Conservation (phyloP, 257 asterid genomes). For the Nicotiana benthamiana region DNA sequence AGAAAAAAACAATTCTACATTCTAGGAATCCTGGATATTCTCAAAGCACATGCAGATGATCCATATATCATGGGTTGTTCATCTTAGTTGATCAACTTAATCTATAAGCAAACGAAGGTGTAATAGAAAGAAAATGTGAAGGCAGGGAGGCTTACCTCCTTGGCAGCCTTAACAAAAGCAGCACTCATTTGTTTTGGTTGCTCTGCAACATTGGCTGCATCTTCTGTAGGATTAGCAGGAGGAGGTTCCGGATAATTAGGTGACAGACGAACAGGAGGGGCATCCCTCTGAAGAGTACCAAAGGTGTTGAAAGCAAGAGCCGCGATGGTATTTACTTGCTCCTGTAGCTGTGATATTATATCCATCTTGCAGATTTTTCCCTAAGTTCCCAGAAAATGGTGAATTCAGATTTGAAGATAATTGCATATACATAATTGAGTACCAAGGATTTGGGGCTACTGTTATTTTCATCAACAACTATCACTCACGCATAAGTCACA, state of each 20-base stretch:
- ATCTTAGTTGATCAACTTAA: not conserved
- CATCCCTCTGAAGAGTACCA: conserved; percentile 62
- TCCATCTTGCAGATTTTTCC: conserved; percentile 41
- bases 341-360: conserved; percentile 81
- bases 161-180: conserved; percentile 84
- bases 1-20: not conserved
- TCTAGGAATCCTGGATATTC: not conserved
- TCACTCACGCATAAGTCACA: not conserved
- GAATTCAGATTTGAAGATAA: not conserved
- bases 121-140: not conserved
- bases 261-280: conserved; percentile 82
- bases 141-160: conserved; percentile 39
- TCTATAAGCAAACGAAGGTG: not conserved
- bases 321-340: conserved; percentile 63
- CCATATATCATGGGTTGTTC: not conserved
- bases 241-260: conserved; percentile 89
- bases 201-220: conserved; percentile 49
- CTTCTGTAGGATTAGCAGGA: conserved; percentile 36
- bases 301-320: conserved; percentile 71
- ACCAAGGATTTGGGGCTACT: not conserved
- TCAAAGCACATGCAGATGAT: not conserved
- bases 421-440: not conserved
- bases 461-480: not conserved
- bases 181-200: conserved; percentile 74
- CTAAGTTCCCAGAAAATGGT: not conserved